A percentile compares a stretch with the other conserved stretches of the same genome.
Evolutionary conservation across 768 basidiomycete species (phyloP).

Genomic region (Sistotremastrum niveocremeum): DNA sequence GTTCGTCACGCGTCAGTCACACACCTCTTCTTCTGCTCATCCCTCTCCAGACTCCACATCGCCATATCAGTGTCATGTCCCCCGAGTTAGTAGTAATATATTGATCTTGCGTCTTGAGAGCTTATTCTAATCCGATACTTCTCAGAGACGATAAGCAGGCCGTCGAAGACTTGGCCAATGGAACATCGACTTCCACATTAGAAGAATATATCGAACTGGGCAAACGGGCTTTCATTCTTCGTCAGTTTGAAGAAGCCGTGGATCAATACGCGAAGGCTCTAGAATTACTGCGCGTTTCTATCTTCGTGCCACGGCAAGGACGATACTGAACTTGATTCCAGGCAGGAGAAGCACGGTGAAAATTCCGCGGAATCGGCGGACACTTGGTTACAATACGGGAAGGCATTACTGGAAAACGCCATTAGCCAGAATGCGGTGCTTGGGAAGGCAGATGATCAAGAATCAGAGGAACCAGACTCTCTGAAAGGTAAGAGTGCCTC

Average conservation of each 20-base stretch:
- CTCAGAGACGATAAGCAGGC: no score
- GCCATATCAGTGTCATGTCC: not conserved
- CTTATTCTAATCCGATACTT: no score
- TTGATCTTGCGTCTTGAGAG: no score
- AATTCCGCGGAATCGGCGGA: constrained; percentile 77
- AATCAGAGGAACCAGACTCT: constrained; percentile 13
- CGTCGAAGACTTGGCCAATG: not conserved
- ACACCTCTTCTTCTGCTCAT: no score
- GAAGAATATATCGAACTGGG: constrained; percentile 61
- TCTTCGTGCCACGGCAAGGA: constrained; percentile 1
- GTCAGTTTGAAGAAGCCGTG: constrained; percentile 75
- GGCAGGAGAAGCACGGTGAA: constrained; percentile 65
- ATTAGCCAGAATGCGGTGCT: constrained; percentile 78
- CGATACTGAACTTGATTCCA: constrained; percentile 17
- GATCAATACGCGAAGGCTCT: constrained; percentile 76
- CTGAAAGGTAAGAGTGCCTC: constrained; percentile 6
- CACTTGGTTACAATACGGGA: constrained; percentile 82
- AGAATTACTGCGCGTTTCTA: constrained; percentile 56
- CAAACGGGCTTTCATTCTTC: constrained; percentile 79
- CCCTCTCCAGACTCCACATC: no score
- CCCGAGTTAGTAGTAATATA: not conserved
- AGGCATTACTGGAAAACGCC: constrained; percentile 86
- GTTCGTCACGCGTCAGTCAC: no score
- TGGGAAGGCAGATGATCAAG: constrained; percentile 69
- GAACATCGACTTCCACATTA: constrained; percentile 15